Evolutionary conservation across 2,329 filamentous ascomycete species (phyloP).

Genomic region (Monilinia laxa): DNA sequence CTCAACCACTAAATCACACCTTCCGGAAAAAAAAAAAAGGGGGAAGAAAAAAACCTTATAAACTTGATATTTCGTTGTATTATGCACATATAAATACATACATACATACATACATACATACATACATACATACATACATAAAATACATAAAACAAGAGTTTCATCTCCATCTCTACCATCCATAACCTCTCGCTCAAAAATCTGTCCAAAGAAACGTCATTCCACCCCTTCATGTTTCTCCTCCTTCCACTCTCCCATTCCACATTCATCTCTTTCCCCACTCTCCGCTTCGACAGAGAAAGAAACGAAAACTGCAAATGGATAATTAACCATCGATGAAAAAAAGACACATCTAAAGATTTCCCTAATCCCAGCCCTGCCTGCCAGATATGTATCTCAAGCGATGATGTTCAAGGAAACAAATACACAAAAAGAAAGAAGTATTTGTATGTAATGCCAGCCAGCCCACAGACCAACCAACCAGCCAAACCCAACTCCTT

Average conservation of each 20-base stretch:
- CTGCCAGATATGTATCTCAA: neutral
- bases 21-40: too few species aligned
- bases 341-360: neutral
- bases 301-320: neutral
- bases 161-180: neutral
- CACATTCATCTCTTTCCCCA: neutral
- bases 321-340: neutral
- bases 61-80: too few species aligned
- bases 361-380: neutral
- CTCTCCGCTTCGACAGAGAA: neutral
- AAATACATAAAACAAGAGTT: too few species aligned
- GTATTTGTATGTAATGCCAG: conserved; percentile 10
- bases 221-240: neutral
- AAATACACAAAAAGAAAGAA: neutral
- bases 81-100: neutral
- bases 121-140: neutral
- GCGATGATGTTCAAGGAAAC: neutral
- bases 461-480: neutral
- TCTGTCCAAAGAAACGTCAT: neutral
- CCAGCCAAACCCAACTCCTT: conserved; percentile 14
- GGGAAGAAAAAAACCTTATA: too few species aligned
- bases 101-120: conserved; percentile 1
- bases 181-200: neutral
- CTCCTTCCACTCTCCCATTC: neutral
- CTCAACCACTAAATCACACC: too few species aligned